These are phyloP conservation scores for Alternaria sp. DNA, from an alignment of 2,329 filamentous ascomycete genomes.

Conservation along the genomic window DNA sequence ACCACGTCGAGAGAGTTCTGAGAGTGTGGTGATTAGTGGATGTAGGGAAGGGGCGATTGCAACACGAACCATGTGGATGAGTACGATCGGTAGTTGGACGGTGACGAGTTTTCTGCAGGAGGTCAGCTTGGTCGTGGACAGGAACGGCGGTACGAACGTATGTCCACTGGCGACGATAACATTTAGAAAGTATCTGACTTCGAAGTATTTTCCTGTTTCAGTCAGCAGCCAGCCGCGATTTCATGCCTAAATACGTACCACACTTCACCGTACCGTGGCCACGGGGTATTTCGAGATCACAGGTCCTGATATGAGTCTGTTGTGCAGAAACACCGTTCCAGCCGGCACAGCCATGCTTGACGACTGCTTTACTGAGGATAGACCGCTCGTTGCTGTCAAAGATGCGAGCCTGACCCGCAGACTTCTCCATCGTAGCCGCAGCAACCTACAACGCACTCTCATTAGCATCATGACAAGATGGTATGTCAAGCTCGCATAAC, in stretches of 20 bases:
- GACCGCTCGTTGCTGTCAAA: conserved; percentile 60
- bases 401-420: conserved; percentile 58
- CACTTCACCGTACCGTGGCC: conserved; percentile 60
- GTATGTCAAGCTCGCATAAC: conserved; percentile 11
- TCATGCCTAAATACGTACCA: conserved; percentile 38
- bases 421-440: conserved; percentile 57
- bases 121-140: conserved; percentile 20
- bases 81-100: conserved; percentile 62
- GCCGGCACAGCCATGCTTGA: conserved; percentile 53
- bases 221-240: too few species aligned
- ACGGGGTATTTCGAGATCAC: conserved; percentile 58
- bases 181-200: conserved; percentile 63
- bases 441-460: conserved; percentile 48
- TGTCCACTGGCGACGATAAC: conserved; percentile 55
- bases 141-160: conserved; percentile 39
- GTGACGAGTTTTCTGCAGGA: conserved; percentile 54
- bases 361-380: conserved; percentile 52
- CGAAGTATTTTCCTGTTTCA: conserved; percentile 65
- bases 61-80: conserved; percentile 60
- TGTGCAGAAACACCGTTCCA: conserved; percentile 58
- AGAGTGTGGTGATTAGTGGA: background rate
- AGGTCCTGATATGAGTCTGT: conserved; percentile 56
- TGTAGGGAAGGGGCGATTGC: background rate
- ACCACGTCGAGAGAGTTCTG: conserved; percentile 63
- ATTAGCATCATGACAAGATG: conserved; percentile 23